A percentile compares a stretch with the other conserved stretches of the same genome.
Conservation (phyloP, 805 yeast species). For the Trichomonascus vanleenenianus region DNA sequence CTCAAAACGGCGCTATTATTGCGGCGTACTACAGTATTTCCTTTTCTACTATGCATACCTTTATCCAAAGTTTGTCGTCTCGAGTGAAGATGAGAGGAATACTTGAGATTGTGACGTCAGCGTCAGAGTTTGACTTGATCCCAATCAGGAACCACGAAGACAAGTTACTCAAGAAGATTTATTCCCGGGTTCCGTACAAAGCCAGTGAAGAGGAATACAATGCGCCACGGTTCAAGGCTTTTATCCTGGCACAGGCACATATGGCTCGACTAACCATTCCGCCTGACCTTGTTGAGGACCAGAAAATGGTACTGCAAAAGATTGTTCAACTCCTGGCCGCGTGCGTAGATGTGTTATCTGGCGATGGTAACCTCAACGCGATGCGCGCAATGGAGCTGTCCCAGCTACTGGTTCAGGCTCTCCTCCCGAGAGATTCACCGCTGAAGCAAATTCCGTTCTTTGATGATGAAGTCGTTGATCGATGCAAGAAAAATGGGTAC, state of each 20-base stretch:
- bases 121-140: constrained; percentile 64
- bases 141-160: constrained; percentile 60
- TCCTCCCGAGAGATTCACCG: constrained; percentile 75
- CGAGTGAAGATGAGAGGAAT: constrained; percentile 54
- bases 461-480: constrained; percentile 38
- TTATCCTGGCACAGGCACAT: constrained; percentile 73
- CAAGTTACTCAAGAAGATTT: constrained; percentile 38
- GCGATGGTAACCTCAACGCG: constrained; percentile 74
- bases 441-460: constrained; percentile 77
- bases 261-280: constrained; percentile 60
- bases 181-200: constrained; percentile 58
- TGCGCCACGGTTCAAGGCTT: constrained; percentile 61
- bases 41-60: constrained; percentile 57
- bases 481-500: constrained; percentile 39
- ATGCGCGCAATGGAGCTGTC: constrained; percentile 76
- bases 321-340: constrained; percentile 52
- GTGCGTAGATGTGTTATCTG: constrained; percentile 64
- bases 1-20: constrained; percentile 66
- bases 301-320: constrained; percentile 41
- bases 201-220: constrained; percentile 31
- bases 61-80: constrained; percentile 42
- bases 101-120: constrained; percentile 55
- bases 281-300: constrained; percentile 53
- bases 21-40: constrained; percentile 66
- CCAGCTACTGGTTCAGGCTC: constrained; percentile 82